A percentile compares a stretch with the other conserved stretches of the same genome.
These are phyloP conservation scores for Gentiana macrophylla DNA, from an alignment of 257 asterid species.

Conservation along the genomic window DNA sequence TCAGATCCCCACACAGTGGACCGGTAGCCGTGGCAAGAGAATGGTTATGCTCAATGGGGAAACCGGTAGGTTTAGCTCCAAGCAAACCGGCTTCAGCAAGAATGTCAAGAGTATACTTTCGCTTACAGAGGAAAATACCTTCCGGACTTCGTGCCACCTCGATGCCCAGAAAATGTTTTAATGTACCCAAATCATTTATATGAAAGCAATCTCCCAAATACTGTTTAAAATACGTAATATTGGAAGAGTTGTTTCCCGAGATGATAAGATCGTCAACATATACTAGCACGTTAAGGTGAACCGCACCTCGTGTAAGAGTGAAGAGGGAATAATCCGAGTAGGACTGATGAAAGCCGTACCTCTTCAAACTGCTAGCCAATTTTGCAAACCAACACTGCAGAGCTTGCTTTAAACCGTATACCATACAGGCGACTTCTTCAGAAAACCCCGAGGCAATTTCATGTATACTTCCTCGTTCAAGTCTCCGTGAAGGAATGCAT, in stretches of 20 bases:
- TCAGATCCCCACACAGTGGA: neutral
- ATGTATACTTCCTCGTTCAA: neutral
- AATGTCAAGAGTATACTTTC: conserved; percentile 14
- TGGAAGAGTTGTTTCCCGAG: too few relatives aligned
- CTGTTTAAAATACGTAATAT: too few relatives aligned
- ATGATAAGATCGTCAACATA: too few relatives aligned
- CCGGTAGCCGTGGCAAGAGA: neutral
- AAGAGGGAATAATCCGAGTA: neutral
- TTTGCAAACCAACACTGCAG: conserved; percentile 7
- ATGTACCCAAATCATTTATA: too few relatives aligned
- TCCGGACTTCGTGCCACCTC: conserved; percentile 1
- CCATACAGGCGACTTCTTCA: too few relatives aligned
- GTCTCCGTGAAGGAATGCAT: neutral
- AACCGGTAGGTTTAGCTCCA: neutral
- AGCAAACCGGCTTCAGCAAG: conserved; percentile 4
- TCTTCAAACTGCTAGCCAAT: neutral
- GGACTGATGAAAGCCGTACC: neutral
- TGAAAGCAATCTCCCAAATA: too few relatives aligned
- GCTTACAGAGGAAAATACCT: conserved; percentile 7
- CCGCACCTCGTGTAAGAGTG: neutral
- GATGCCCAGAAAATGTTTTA: neutral
- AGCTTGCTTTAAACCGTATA: conserved; percentile 5
- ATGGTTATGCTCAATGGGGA: conserved; percentile 7
- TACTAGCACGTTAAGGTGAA: conserved; percentile 8
- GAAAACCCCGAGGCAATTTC: conserved; percentile 1